Evolutionary conservation across 108 stramenopile species (phyloP), one percentile per base, ranked within the genome.

Genomic region (Nitzschia sp.): DNA sequence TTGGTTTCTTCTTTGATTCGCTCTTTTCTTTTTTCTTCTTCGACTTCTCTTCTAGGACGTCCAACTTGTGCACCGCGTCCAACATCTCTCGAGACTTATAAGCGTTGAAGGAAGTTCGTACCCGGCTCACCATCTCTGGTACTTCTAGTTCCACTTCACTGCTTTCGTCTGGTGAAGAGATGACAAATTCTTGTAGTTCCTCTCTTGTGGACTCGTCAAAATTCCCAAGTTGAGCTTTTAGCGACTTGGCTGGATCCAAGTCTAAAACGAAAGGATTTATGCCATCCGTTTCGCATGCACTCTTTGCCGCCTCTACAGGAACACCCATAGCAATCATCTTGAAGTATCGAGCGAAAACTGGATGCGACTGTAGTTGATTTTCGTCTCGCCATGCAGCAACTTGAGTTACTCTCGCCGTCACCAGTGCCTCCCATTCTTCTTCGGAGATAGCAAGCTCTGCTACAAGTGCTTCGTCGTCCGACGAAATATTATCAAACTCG

Each of bases 281-380:
- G 6, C 80, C 86, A 69, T 92, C 88, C 9, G 82, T 61, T 36
- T 63, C 53, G 29, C 85, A 44, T 0, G 87, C 84, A 76, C 87
- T 75, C 65, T 82, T 76, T 1, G 87, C 87, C 13, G 85, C 91
- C 29, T 75, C 86, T 21, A 83, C 53, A 1, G 85, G 85, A n/a
- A 87, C 41, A 16, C 87, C 87, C 70, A 88, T 75, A 21, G 80
- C 72, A 17, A 86, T 38, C 93, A 94, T 94, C 41, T 80, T 85
- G 70, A 80, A 87, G 35, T 86, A 96, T 52, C 92, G 88, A 9
- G 58, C 50, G 68, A 85, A 91, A 5, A 63, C 58, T 6, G 83
- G 86, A 76, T 93, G 88, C 15, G 88, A 75, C 61, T 91, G 88
- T 44, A 94, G 32, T 2, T 79, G 73, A 62, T 83, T 81, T 0